Evolutionary conservation across 2,329 filamentous ascomycete species (phyloP), one percentile per base, ranked within the genome.

Genomic region (Plectosphaerella cucumerina): DNA sequence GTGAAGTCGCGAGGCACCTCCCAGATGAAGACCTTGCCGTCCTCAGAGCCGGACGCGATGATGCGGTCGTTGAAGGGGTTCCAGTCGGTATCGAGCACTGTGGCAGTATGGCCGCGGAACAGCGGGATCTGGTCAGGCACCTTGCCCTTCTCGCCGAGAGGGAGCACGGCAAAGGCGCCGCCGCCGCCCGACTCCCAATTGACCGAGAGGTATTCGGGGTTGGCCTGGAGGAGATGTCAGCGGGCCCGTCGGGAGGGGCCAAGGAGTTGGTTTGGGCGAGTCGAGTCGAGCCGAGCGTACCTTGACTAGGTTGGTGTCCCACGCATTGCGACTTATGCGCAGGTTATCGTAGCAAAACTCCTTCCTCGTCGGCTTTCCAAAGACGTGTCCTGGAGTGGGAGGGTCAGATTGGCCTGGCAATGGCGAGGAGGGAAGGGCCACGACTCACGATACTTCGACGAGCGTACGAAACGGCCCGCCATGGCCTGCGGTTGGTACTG

Each of bases 321-420:
- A 99, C 50, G 94, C 94, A 85, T 99, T 99, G 73, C 88, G 90
- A 66, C 91, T 97, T 72, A 99, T 90, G 69, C 90, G 90, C 61
- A 99, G 78, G 72, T 97, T 97, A 73, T 99, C 94, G 75, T 97
- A 99, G 79, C 92, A 97, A 81, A 90, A 89, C 71, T 99, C 94
- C 82, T 96, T 97, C 73, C 90, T 87, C 59, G 92, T 95, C 56
- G 90, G 77, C 75, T 95, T 94, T 69, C 94, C 94, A 77, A 97
- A 99, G 76, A 99, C 89, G 81, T 99, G 94, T 80, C 93, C 93
- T 97, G 71, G 51, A 4, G 58, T 21, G 48, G 42, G 26, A 47
- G 58, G 42, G 51, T 53, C 45, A 56, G 53, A 57, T 56, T 47
- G 57, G 12, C 12, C 8, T 31, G 8, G 12, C 26, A 11, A 9